phyloP scores from a whole-genome alignment of 1,284 basidiomycete species.

The Mrakiaceae sp. region DNA sequence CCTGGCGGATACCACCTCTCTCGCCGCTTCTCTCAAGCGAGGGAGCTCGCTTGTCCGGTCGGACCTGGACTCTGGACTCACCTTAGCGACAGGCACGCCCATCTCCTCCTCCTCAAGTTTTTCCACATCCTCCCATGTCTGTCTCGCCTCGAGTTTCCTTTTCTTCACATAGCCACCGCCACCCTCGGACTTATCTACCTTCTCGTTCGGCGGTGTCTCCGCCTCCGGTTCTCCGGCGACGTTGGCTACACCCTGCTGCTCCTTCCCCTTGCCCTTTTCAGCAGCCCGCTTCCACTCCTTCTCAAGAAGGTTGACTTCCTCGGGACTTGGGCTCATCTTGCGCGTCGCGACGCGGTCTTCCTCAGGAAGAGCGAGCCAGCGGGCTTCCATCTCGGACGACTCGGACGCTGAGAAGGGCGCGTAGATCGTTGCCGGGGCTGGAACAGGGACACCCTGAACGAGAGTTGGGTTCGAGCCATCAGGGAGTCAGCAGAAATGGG shows the following conservation, averaged over 20 bases:
- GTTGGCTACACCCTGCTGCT: conserved; percentile 7
- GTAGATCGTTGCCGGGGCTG: conserved; percentile 4
- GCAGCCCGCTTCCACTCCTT: conserved; percentile 50
- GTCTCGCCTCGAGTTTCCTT: conserved; percentile 18
- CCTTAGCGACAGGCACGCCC: conserved; percentile 36
- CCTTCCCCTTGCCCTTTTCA: conserved; percentile 17
- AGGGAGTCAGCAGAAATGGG: background rate
- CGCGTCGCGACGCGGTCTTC: conserved; percentile 4
- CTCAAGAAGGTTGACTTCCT: conserved; percentile 30
- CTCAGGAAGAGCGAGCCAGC: background rate
- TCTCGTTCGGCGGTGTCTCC: conserved; percentile 4
- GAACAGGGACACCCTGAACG: conserved; percentile 8
- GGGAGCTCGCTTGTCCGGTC: background rate
- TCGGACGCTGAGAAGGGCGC: background rate
- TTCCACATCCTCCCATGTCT: conserved; percentile 19
- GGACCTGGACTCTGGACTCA: conserved; percentile 19
- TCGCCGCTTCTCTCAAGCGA: too few species aligned
- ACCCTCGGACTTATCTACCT: background rate
- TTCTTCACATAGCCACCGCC: background rate
- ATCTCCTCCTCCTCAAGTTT: conserved; percentile 26
- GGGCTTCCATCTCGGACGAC: conserved; percentile 1
- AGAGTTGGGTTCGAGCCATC: background rate
- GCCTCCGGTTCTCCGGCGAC: conserved; percentile 18
- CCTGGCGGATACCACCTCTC: background rate
- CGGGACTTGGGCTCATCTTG: conserved; percentile 5